Evolutionary conservation across 768 basidiomycete genomes (phyloP).

Genomic region (Pleurotus eryngii): DNA sequence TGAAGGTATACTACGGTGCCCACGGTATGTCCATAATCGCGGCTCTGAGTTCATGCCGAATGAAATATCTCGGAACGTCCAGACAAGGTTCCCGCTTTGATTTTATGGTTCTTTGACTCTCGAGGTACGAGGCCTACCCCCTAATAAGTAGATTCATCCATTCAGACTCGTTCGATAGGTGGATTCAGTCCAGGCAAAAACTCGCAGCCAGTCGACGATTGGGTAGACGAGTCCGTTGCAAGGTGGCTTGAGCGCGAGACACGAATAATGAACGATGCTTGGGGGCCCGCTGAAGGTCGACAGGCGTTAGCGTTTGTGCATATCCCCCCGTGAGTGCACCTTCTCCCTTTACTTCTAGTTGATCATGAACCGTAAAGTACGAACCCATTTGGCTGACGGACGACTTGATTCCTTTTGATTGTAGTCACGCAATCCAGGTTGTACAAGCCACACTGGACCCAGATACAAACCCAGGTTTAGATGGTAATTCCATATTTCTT

Average conservation of each 20-base stretch:
- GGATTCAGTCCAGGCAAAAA: constrained; percentile 46
- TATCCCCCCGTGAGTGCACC: constrained; percentile 59
- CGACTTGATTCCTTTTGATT: too few species aligned
- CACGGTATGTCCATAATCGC: neutral
- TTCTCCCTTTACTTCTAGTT: neutral
- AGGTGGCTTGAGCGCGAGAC: constrained; percentile 59
- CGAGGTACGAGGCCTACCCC: constrained; percentile 37
- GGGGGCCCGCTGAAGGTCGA: constrained; percentile 51
- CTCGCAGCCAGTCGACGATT: constrained; percentile 52
- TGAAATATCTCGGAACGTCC: neutral
- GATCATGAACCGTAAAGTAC: neutral
- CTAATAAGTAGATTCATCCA: neutral
- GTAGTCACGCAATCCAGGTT: constrained; percentile 33
- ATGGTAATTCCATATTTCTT: constrained; percentile 24
- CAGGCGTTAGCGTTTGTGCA: constrained; percentile 71
- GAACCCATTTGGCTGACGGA: neutral
- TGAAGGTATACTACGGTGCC: too few species aligned
- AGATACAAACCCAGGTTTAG: constrained; percentile 39
- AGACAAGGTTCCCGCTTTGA: constrained; percentile 49
- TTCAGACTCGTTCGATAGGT: constrained; percentile 26
- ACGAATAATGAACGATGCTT: constrained; percentile 46
- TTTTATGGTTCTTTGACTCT: constrained; percentile 82
- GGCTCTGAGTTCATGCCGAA: too few species aligned
- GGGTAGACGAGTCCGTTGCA: constrained; percentile 64
- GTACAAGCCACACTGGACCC: constrained; percentile 33